Conservation (phyloP, 441 rosid genomes). For the Jatropha podagrica region DNA sequence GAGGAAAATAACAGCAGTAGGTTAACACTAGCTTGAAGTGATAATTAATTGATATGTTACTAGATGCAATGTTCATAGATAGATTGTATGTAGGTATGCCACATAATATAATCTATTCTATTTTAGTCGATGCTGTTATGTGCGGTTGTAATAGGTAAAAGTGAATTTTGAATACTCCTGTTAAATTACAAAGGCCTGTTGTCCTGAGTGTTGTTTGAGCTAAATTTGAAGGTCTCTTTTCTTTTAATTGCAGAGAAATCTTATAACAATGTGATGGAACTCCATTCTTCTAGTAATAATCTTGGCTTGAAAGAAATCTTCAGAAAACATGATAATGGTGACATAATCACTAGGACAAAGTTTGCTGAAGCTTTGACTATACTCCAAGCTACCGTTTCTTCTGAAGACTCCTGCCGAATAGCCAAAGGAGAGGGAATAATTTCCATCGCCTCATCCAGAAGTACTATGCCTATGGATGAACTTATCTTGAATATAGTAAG, state of each 20-base stretch:
- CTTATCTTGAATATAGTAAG: slow-evolving; percentile 54
- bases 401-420: slow-evolving; percentile 41
- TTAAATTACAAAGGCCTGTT: neutral
- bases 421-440: slow-evolving; percentile 33
- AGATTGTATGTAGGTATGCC: neutral
- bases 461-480: slow-evolving; percentile 71
- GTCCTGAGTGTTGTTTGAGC: neutral
- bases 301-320: slow-evolving; percentile 72
- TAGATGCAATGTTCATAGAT: neutral
- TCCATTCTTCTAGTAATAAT: slow-evolving; percentile 29
- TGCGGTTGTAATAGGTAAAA: neutral
- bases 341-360: slow-evolving; percentile 33
- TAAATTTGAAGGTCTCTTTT: slow-evolving; percentile 13
- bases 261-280: slow-evolving; percentile 16
- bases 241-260: slow-evolving; percentile 34
- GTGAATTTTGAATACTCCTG: neutral
- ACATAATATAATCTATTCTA: neutral
- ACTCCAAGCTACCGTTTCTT: slow-evolving; percentile 48
- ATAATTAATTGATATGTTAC: neutral
- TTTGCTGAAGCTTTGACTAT: slow-evolving; percentile 59
- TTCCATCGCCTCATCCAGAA: slow-evolving; percentile 35
- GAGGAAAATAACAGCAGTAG: neutral
- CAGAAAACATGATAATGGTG: slow-evolving; percentile 31
- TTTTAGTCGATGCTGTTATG: neutral
- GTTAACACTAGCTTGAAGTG: neutral